These are phyloP conservation scores for Ophiosphaerella narmari DNA, from an alignment of 2,329 filamentous ascomycete genomes.

Conservation along the genomic window DNA sequence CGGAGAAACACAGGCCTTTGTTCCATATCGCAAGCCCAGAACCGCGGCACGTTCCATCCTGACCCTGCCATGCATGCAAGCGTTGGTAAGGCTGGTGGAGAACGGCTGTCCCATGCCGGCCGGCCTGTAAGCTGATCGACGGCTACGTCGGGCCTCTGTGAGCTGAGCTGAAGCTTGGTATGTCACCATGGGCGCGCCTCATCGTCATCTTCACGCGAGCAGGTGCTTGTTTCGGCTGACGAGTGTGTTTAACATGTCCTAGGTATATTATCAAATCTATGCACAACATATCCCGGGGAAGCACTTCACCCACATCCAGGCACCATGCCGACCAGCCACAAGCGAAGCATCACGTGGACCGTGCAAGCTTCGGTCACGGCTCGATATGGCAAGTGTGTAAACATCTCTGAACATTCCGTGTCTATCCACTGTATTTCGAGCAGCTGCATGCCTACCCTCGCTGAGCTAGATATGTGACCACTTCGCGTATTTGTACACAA, in stretches of 20 bases:
- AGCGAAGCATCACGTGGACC: no score
- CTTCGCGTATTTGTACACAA: neutral
- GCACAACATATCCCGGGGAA: neutral
- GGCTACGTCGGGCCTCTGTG: neutral
- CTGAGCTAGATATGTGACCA: neutral
- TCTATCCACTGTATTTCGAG: no score
- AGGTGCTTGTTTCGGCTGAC: neutral
- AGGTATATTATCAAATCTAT: neutral
- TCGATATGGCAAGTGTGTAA: no score
- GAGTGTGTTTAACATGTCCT: neutral
- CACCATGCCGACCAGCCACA: no score
- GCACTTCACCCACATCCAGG: neutral
- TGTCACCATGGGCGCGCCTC: no score
- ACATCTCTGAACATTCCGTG: no score
- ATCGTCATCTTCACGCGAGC: no score
- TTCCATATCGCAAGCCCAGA: neutral
- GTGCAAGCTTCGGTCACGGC: no score
- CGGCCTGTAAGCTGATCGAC: neutral
- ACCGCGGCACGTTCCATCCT: neutral
- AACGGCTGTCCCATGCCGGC: neutral
- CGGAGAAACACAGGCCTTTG: neutral
- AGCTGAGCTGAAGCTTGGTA: no score
- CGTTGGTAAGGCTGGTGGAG: conserved; percentile 1
- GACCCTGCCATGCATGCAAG: conserved; percentile 10
- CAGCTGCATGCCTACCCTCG: no score